A percentile compares a stretch with the other conserved stretches of the same genome.
Evolutionary conservation across 371 early-diverging fungal genomes (phyloP).

Genomic region (Lichtheimia ornata): DNA sequence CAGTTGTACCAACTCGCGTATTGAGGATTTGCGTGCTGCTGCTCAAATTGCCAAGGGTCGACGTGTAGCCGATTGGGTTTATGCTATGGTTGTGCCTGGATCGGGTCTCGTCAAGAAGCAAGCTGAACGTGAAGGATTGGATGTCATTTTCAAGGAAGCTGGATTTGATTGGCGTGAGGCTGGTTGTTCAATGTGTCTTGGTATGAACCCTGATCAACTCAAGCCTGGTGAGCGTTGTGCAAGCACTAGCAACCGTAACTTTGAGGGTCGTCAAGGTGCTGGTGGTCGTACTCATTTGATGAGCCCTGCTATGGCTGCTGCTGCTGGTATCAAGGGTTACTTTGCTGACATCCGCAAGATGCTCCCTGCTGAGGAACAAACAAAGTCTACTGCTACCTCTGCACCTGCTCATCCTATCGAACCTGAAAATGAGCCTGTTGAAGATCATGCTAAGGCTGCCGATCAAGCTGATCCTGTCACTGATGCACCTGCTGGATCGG

Average conservation of each 20-base stretch:
- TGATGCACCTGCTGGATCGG: constrained; percentile 18
- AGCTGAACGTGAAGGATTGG: constrained; percentile 71
- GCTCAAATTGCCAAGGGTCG: constrained; percentile 66
- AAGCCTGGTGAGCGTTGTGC: constrained; percentile 71
- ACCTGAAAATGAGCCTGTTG: constrained; percentile 7
- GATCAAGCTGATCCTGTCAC: constrained; percentile 26
- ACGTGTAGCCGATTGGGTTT: constrained; percentile 60
- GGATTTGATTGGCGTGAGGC: constrained; percentile 78
- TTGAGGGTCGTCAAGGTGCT: constrained; percentile 73
- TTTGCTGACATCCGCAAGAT: constrained; percentile 49
- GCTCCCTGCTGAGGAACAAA: constrained; percentile 20
- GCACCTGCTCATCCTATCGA: constrained; percentile 16
- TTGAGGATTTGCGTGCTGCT: constrained; percentile 70
- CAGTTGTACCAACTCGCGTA: constrained; percentile 75
- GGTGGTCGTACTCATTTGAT: constrained; percentile 61
- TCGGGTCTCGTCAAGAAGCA: constrained; percentile 71
- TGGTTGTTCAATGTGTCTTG: constrained; percentile 76
- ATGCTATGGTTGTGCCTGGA: constrained; percentile 75
- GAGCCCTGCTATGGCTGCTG: constrained; percentile 57
- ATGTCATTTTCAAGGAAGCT: constrained; percentile 65
- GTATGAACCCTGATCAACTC: constrained; percentile 76
- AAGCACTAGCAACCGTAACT: constrained; percentile 72
- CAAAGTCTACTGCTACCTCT: constrained; percentile 17
- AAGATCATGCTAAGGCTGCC: constrained; percentile 17
- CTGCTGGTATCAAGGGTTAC: constrained; percentile 48